phyloP scores from a whole-genome alignment of 225 moss, liverwort and hornwort species.

The Takakia lepidozioides region DNA sequence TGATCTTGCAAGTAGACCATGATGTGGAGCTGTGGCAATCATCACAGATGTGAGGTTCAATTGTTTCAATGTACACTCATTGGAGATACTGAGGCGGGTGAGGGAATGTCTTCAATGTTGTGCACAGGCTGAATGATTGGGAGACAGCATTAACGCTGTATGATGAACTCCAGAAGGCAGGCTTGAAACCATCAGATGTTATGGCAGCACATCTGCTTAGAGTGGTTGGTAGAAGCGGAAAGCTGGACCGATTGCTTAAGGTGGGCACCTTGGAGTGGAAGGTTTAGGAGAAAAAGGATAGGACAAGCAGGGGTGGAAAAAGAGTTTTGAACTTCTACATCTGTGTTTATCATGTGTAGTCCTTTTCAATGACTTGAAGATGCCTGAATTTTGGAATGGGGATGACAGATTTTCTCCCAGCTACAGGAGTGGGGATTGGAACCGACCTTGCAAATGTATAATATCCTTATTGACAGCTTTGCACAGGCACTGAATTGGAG shows the following conservation, averaged over 20 bases:
- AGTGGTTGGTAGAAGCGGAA: conserved; percentile 64
- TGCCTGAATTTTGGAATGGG: background rate
- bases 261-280: no score
- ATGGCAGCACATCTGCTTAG: conserved; percentile 51
- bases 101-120: background rate
- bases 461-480: conserved; percentile 51
- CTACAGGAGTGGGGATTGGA: conserved; percentile 45
- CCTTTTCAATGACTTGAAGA: no score
- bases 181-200: conserved; percentile 29
- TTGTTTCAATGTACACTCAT: no score
- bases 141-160: conserved; percentile 50
- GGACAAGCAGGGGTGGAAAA: no score
- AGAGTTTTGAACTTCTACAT: no score
- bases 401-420: conserved; percentile 41
- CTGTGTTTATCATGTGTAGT: no score
- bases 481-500: conserved; percentile 65
- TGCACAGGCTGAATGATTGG: conserved; percentile 69
- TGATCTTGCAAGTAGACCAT: no score
- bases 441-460: conserved; percentile 37
- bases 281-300: no score
- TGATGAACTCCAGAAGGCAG: conserved; percentile 36
- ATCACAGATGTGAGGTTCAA: no score
- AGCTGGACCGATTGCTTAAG: conserved; percentile 57
- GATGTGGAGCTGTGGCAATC: no score
- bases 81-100: no score